A percentile compares a stretch with the other conserved stretches of the same genome.
Evolutionary conservation across 768 basidiomycete species (phyloP).

Genomic region (Mycena polygramma): DNA sequence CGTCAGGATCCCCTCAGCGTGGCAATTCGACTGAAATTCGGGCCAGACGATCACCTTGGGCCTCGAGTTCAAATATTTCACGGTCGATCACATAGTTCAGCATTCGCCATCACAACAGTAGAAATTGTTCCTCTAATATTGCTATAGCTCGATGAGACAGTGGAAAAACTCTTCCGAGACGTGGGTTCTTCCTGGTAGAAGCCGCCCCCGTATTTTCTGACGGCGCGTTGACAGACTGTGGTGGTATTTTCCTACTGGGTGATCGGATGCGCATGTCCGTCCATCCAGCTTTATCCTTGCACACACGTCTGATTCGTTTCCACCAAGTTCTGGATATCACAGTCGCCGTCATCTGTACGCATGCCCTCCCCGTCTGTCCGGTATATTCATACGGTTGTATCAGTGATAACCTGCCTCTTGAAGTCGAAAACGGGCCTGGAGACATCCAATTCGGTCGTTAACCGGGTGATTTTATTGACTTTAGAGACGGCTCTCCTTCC

Average conservation of each 20-base stretch:
- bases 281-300: not conserved
- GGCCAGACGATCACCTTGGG: constrained; percentile 20
- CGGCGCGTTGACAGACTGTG: constrained; percentile 46
- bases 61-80: constrained; percentile 32
- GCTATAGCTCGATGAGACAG: constrained; percentile 3
- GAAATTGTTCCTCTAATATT: not conserved
- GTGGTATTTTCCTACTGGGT: constrained; percentile 62
- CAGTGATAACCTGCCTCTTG: constrained; percentile 33
- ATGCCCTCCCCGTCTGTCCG: not conserved
- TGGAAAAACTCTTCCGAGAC: constrained; percentile 45
- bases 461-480: constrained; percentile 48
- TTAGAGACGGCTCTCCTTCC: constrained; percentile 52
- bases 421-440: constrained; percentile 47
- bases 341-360: constrained; percentile 37
- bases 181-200: constrained; percentile 30
- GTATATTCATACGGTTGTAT: not conserved
- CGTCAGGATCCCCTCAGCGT: constrained; percentile 4
- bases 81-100: constrained; percentile 7
- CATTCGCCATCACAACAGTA: not conserved
- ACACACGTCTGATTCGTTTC: constrained; percentile 2
- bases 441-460: constrained; percentile 50
- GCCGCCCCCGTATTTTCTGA: constrained; percentile 2
- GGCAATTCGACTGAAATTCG: not conserved
- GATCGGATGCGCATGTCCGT: constrained; percentile 56
- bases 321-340: constrained; percentile 54